phyloP scores from a whole-genome alignment of 208 protist genomes.

The Blechomonas ayalai region DNA sequence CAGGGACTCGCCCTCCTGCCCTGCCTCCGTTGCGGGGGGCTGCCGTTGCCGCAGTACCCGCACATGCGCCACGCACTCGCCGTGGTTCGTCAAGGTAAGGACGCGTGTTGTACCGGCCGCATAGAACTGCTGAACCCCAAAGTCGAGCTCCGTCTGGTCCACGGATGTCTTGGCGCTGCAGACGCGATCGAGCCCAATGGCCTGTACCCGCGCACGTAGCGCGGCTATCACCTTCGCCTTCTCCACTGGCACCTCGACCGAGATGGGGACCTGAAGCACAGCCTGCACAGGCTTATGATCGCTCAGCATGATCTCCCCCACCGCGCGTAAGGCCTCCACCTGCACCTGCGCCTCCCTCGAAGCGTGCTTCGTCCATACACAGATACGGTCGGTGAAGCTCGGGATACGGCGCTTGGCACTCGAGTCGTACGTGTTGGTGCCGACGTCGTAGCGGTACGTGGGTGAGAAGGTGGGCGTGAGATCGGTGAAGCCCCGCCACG shows the following conservation, averaged over 20 bases:
- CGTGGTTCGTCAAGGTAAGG: slow-evolving; percentile 54
- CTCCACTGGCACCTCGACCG: slow-evolving; percentile 43
- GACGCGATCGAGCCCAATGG: slow-evolving; percentile 35
- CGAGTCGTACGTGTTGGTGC: slow-evolving; percentile 87
- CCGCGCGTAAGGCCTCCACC: slow-evolving; percentile 27
- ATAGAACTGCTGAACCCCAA: slow-evolving; percentile 59
- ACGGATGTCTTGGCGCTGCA: slow-evolving; percentile 36
- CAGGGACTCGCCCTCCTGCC: slow-evolving; percentile 21
- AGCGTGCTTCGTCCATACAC: slow-evolving; percentile 44
- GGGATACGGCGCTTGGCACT: slow-evolving; percentile 88
- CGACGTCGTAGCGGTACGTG: slow-evolving; percentile 90
- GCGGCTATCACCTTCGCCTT: slow-evolving; percentile 33
- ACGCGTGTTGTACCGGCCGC: slow-evolving; percentile 20
- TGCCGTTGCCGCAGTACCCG: slow-evolving; percentile 47
- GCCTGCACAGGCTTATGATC: slow-evolving; percentile 84
- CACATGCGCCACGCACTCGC: slow-evolving; percentile 60
- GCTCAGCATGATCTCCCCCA: slow-evolving; percentile 55
- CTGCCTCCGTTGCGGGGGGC: slow-evolving; percentile 10
- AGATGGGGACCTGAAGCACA: slow-evolving; percentile 48
- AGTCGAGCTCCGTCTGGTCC: slow-evolving; percentile 29
- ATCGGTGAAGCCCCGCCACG: slow-evolving; percentile 68
- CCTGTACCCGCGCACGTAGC: slow-evolving; percentile 30
- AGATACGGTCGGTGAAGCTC: slow-evolving; percentile 86
- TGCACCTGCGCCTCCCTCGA: slow-evolving; percentile 26
- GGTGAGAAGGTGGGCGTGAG: slow-evolving; percentile 70